Evolutionary conservation across 768 basidiomycete species (phyloP).

Genomic region (Calvatia gigantea): DNA sequence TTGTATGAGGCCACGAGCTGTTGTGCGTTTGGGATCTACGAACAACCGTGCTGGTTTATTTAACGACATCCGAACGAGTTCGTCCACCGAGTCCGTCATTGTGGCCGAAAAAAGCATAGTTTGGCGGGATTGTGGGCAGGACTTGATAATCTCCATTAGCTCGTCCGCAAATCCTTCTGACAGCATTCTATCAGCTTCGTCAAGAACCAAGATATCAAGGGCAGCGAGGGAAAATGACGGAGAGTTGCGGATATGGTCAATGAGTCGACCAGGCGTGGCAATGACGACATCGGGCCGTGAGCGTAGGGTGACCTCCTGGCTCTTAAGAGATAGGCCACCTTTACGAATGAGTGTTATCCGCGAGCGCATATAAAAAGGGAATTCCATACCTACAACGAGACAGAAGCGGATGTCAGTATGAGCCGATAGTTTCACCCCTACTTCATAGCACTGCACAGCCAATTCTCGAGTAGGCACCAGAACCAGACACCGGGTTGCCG

Average conservation of each 20-base stretch:
- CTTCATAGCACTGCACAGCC: conserved; percentile 93
- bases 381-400: conserved; percentile 78
- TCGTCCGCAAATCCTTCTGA: conserved; percentile 95
- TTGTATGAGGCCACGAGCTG: conserved; percentile 82
- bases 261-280: conserved; percentile 95
- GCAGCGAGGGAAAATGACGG: conserved; percentile 90
- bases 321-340: conserved; percentile 93
- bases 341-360: conserved; percentile 11
- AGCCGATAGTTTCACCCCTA: conserved; percentile 77
- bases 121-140: conserved; percentile 84
- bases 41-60: conserved; percentile 93
- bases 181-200: conserved; percentile 98
- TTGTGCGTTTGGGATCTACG: conserved; percentile 89
- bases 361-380: conserved; percentile 2
- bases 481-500: conserved; percentile 85
- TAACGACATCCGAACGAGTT: conserved; percentile 88
- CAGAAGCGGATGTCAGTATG: conserved; percentile 91
- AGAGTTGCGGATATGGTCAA: conserved; percentile 96
- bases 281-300: conserved; percentile 91
- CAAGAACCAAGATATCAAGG: conserved; percentile 89
- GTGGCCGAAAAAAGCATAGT: conserved; percentile 99
- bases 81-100: conserved; percentile 96
- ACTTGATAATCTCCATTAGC: conserved; percentile 86
- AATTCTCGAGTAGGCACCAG: conserved; percentile 94
- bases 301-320: conserved; percentile 84